Evolutionary conservation across 2,329 filamentous ascomycete species (phyloP), one percentile per base, ranked within the genome.

Genomic region (Drechslerella coelobrocha): DNA sequence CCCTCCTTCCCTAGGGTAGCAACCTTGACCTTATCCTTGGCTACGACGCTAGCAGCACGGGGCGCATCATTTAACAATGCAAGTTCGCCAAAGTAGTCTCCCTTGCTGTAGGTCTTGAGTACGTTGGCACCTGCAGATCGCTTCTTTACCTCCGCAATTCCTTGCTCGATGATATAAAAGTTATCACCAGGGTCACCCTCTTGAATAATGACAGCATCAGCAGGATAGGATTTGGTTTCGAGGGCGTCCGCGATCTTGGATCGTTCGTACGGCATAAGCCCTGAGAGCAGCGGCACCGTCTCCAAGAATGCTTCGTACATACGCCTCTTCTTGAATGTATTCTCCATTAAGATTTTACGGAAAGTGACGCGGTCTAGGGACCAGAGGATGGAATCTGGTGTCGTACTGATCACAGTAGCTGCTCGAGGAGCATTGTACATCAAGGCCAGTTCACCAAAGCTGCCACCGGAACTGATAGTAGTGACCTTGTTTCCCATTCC

Each of bases 361-460:
- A 99, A 99, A 8, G 94, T 99, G 73, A 97, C 85, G 57, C 94
- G 91, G 78, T 99, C 94, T 54, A 99, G 84, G 19, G 92, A 92
- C 94, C 94, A 99, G 8, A 99, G 84, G 2, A 89, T 92, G 77
- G 89, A 92, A 31, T 85, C 82, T 2, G 88, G 79, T 76, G 95
- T 90, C 10, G 89, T 87, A 27, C 91, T 96, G 72, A 95, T 85
- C 69, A 99, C 91, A 0, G 94, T 97, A 2, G 94, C 94, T 43
- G 94, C 94, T 77, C 94, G 91, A 24, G 94, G 94, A 21, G 94
- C 92, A 77, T 97, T 97, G 82, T 99, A 97, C 94, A 99, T 97
- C 76, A 99, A 84, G 10, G 94, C 94, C 62, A 99, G 84, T 81
- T 99, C 94, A 76, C 94, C 94, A 79, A 99, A 99, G 2, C 92